Evolutionary conservation across 257 asterid species (phyloP).

Genomic region (Gentiana straminea): DNA sequence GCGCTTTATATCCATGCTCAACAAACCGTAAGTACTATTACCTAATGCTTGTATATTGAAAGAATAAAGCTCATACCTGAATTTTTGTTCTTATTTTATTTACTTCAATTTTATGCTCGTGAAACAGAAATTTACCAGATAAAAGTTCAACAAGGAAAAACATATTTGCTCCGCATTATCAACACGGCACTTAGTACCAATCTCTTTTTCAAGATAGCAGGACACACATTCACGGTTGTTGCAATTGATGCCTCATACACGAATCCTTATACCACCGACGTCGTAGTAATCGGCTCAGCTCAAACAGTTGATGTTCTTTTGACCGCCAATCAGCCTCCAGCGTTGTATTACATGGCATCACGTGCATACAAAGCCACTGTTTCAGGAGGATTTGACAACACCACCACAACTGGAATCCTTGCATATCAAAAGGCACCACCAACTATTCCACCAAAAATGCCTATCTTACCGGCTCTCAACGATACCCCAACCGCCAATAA

Average conservation of each 20-base stretch:
- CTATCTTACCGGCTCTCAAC: neutral
- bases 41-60: too few species aligned
- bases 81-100: neutral
- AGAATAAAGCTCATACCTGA: neutral
- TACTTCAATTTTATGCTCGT: neutral
- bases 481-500: constrained; percentile 10
- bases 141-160: constrained; percentile 23
- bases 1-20: constrained; percentile 52
- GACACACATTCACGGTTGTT: constrained; percentile 31
- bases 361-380: neutral
- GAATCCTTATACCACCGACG: constrained; percentile 28
- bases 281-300: constrained; percentile 27
- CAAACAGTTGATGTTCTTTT: constrained; percentile 38
- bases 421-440: neutral
- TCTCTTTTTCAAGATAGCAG: constrained; percentile 39
- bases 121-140: constrained; percentile 28
- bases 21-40: constrained; percentile 19
- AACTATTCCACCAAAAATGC: constrained; percentile 1
- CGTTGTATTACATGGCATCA: constrained; percentile 8
- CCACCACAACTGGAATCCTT: constrained; percentile 3
- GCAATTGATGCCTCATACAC: constrained; percentile 38
- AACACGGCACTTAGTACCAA: constrained; percentile 38
- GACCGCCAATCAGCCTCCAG: constrained; percentile 11
- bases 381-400: neutral
- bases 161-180: constrained; percentile 31